phyloP scores from a whole-genome alignment of 306 rosid species.

The Luffa acutangula region DNA sequence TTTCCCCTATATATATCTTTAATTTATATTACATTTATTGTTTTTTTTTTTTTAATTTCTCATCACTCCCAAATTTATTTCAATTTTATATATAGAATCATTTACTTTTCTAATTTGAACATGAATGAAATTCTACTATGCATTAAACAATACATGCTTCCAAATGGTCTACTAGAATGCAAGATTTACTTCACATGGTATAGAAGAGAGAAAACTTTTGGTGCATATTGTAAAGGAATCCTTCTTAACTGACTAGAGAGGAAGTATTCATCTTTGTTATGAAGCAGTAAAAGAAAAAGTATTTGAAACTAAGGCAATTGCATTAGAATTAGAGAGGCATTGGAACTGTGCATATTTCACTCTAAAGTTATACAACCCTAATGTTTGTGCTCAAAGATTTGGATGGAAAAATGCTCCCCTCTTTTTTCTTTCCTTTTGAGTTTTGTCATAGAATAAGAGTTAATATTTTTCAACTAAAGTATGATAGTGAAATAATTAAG shows the following conservation, averaged over 20 bases:
- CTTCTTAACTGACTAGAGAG: background rate
- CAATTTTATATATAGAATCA: too few relatives aligned
- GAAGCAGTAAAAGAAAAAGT: background rate
- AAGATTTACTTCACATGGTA: background rate
- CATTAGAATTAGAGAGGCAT: background rate
- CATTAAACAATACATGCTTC: background rate
- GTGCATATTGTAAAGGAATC: background rate
- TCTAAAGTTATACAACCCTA: too few relatives aligned
- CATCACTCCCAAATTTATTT: background rate
- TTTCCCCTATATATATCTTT: too few relatives aligned
- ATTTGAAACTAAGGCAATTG: background rate
- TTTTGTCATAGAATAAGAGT: too few relatives aligned
- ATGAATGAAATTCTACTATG: background rate
- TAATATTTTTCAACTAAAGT: too few relatives aligned
- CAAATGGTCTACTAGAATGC: background rate
- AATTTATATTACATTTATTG: too few relatives aligned
- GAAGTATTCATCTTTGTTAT: background rate
- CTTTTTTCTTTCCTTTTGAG: too few relatives aligned
- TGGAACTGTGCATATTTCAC: background rate
- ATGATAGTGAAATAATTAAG: too few relatives aligned
- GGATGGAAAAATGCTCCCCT: too few relatives aligned
- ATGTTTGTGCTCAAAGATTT: too few relatives aligned
- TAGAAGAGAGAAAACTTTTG: background rate
- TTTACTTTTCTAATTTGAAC: background rate
- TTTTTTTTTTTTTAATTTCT: too few relatives aligned